Evolutionary conservation across 257 asterid species (phyloP).

Genomic region (Lavandula angustifolia): DNA sequence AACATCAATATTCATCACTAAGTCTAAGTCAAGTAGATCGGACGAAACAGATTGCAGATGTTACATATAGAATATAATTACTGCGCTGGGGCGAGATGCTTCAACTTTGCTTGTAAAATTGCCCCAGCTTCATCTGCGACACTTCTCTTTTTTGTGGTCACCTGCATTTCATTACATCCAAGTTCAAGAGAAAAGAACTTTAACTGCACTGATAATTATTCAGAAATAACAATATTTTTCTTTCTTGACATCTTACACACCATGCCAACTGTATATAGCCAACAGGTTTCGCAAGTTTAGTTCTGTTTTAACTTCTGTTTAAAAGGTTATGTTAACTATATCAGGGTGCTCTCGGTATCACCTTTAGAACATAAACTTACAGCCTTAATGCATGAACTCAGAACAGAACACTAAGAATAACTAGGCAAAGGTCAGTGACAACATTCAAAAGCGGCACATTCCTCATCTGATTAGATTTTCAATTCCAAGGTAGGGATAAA

Average conservation of each 20-base stretch:
- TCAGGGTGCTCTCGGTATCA: neutral
- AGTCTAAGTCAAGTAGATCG: neutral
- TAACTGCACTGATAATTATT: neutral
- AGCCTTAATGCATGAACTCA: neutral
- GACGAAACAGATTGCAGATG: neutral
- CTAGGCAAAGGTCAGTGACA: neutral
- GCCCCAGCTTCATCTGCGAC: constrained; percentile 80
- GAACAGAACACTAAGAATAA: neutral
- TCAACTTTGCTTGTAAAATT: constrained; percentile 74
- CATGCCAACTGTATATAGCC: neutral
- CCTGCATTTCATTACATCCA: constrained; percentile 48
- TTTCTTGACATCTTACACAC: neutral
- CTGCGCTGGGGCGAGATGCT: constrained; percentile 54
- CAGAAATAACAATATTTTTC: neutral
- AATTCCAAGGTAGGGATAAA: neutral
- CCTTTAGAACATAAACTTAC: neutral
- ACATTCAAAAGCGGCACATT: neutral
- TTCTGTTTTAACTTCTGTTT: neutral
- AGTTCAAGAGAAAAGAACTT: neutral
- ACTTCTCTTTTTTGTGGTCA: constrained; percentile 73
- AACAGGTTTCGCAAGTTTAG: neutral
- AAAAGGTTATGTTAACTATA: neutral
- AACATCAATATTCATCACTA: neutral
- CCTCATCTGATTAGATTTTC: too few relatives aligned
- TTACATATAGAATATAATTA: constrained; percentile 26